Percentiles rank a stretch among this genome's conserved stretches.
Conservation (phyloP, 495 filamentous ascomycete species). For the Ascobolus immersus region DNA sequence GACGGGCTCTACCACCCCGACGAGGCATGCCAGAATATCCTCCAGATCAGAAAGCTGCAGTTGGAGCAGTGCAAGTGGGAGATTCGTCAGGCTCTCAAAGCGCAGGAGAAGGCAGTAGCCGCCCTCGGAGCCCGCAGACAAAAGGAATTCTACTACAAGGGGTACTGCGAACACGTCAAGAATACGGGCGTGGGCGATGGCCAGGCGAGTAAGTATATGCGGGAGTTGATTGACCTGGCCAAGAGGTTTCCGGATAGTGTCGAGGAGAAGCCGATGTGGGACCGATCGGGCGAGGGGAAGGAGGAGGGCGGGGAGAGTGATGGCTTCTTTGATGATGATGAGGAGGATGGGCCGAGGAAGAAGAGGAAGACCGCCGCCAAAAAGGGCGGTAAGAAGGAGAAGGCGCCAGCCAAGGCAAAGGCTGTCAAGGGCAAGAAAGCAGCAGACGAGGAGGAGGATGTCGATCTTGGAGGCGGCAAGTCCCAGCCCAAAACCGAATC, state of each 20-base stretch:
- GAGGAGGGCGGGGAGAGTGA: no score
- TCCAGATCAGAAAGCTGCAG: constrained; percentile 15
- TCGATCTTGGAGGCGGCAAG: no score
- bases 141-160: constrained; percentile 7
- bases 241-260: constrained; percentile 61
- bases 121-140: constrained; percentile 7
- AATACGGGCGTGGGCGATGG: constrained; percentile 1
- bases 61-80: constrained; percentile 16
- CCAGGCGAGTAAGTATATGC: constrained; percentile 1
- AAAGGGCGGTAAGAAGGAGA: no score
- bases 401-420: no score
- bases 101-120: background rate
- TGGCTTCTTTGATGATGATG: no score
- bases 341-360: no score
- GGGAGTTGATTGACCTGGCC: constrained; percentile 4
- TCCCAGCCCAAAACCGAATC: no score
- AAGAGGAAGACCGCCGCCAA: no score
- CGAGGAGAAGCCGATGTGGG: constrained; percentile 48
- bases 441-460: no score
- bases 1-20: constrained; percentile 17
- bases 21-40: constrained; percentile 17
- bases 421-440: no score
- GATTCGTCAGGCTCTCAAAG: constrained; percentile 15
- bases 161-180: background rate
- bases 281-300: no score